These are phyloP conservation scores for Brassica carinata DNA, from an alignment of 345 rosid genomes.

Conservation along the genomic window DNA sequence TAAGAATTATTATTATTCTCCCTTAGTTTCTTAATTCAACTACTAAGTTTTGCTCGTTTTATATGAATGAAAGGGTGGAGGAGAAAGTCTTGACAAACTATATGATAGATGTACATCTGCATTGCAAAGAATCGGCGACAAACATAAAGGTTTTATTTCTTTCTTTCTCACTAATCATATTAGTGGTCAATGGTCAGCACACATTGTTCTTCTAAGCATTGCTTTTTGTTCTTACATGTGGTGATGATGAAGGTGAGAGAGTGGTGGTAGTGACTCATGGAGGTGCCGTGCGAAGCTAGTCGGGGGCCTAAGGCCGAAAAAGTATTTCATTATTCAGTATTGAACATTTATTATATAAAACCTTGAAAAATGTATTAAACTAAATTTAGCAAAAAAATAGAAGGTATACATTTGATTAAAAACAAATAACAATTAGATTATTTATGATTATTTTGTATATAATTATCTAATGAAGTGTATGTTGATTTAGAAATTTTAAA, in stretches of 20 bases:
- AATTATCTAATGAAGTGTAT: too few relatives aligned
- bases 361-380: too few relatives aligned
- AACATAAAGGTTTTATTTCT: slow-evolving; percentile 57
- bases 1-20: slow-evolving; percentile 28
- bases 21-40: not conserved
- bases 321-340: too few relatives aligned
- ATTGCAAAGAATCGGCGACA: slow-evolving; percentile 62
- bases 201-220: not conserved
- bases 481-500: too few relatives aligned
- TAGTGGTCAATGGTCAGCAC: not conserved
- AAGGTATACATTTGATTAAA: too few relatives aligned
- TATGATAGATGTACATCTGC: slow-evolving; percentile 68
- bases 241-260: slow-evolving; percentile 57
- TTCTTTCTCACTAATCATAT: not conserved
- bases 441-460: too few relatives aligned
- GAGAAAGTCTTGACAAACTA: slow-evolving; percentile 79
- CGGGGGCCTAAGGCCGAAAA: too few relatives aligned
- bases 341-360: too few relatives aligned
- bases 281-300: slow-evolving; percentile 35
- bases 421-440: too few relatives aligned
- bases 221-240: not conserved
- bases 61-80: slow-evolving; percentile 70
- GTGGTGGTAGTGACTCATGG: slow-evolving; percentile 76
- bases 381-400: too few relatives aligned
- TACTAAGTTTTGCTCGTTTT: not conserved